Base-by-base conservation (phyloP, 2,329 filamentous ascomycete genomes). In the Pleoardoris graminearum region DNA sequence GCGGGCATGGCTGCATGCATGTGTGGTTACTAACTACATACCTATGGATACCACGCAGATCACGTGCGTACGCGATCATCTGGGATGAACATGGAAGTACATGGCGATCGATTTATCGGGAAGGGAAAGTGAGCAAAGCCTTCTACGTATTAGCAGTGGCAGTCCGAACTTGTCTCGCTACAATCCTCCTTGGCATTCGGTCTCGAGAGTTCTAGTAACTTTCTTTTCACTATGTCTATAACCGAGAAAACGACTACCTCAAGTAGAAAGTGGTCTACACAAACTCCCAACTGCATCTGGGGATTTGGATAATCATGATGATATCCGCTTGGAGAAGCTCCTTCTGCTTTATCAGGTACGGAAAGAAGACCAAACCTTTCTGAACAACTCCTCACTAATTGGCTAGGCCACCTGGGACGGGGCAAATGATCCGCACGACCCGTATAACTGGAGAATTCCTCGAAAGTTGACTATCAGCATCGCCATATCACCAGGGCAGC, bases 361-460 rank as follows among this genome's bases (percentile, higher is more conserved):
- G 41, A 33, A 1, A 6, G 11, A 33, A n/a, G 17, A 29, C 2
- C 27, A 23, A 14, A 3, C 7, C 27, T 29, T 11, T 17, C 6
- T 10, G 11, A 12, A 33, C 4, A 17, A 8, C 11, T 11, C 27
- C n/a, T n/a, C 12, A 23, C 41, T 44, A 11, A 44, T 22, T 22
- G 10, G 10, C 14, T 22, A 48, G 46, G 25, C 33, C n/a, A 32
- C 33, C 29, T 68, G 60, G 64, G 56, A 62, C 49, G 58, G 63
- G 4, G 57, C 63, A 14, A 53, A 57, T 16, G 65, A 69, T 38
- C 53, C 59, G 0, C 57, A 61, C 3, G 70, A 74, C 36, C 71
- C 72, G 25, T 61, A 60, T 47, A 72, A 71, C 46, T 75, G 71
- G 71, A 57, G 59, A 4, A 16, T 22, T 10, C 48, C 57, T 17